Conservation (phyloP, 2,329 filamentous ascomycete species). For the Davidsoniella australis region DNA sequence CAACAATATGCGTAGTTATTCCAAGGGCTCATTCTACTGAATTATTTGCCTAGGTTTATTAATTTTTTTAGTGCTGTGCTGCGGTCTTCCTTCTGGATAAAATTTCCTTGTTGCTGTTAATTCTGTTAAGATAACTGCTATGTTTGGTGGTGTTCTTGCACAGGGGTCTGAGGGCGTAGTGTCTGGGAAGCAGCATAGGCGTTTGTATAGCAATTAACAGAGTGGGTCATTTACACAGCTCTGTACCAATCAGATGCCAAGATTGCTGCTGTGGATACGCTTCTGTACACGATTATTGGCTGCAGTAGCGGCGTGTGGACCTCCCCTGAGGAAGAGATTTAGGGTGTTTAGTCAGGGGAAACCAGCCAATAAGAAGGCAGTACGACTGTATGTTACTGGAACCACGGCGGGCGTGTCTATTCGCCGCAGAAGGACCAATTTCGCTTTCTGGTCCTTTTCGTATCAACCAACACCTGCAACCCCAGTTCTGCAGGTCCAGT, state of each 20-base stretch:
- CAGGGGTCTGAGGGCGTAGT: background rate
- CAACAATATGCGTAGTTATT: too few relatives aligned
- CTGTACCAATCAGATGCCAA: background rate
- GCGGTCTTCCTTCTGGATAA: background rate
- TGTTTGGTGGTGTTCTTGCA: background rate
- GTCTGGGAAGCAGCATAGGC: background rate
- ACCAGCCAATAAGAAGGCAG: background rate
- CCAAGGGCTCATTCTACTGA: background rate
- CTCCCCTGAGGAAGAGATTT: background rate
- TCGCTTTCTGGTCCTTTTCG: conserved; percentile 12
- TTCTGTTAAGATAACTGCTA: background rate
- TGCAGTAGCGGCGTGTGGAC: conserved; percentile 1
- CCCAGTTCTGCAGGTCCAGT: background rate
- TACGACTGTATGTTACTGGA: background rate
- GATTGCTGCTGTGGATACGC: background rate
- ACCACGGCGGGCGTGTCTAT: background rate
- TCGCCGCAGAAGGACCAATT: conserved; percentile 7
- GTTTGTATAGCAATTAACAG: background rate
- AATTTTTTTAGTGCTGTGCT: background rate
- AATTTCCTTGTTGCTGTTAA: background rate
- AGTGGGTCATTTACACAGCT: background rate
- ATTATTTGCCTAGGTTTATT: background rate
- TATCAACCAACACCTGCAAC: conserved; percentile 3
- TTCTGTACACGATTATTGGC: conserved; percentile 1
- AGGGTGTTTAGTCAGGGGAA: conserved; percentile 7